Evolutionary conservation across 2,329 filamentous ascomycete species (phyloP), one percentile per base, ranked within the genome.

Genomic region (Fusarium sp.): DNA sequence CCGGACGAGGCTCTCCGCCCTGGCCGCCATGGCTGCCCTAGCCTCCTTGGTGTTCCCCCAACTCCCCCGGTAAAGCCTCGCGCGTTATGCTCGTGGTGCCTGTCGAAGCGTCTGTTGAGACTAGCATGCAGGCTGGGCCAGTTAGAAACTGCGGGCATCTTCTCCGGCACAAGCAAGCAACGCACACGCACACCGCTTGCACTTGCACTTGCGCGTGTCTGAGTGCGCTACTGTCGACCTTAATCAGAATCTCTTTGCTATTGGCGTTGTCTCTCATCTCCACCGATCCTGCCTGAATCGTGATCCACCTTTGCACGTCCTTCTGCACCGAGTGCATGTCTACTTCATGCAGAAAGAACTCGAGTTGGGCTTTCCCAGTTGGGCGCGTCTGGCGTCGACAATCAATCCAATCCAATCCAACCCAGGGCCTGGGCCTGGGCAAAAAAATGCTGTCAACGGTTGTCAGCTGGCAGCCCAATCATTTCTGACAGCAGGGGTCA

Each of bases 1-100:
- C 58, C 70, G 70, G 75, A 77, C 74, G 63, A 69, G 69, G 47
- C 72, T 77, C 75, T 77, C 77, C 77, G 71, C 66, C 65, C 57
- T 73, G 60, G 66, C 65, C 50, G 36, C 63, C 64, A 40, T 63
- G 35, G 57, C 57, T n/a, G 33, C 38, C 33, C 42, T 14, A 50
- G 45, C 47, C 47, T 36, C 6, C 27, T 31, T 31, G 11, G 50
- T 29, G 25, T 29, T 20, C 25, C 40, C 42, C 63, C 31, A 25
- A 54, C 29, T 54, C 33, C 33, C 54, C 56, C 56, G 18, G 29
- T 20, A 27, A 40, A 63, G 38, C 38, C 38, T 40, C 40, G n/a
- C 20, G 38, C 59, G 11, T 35, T 29, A 45, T 47, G 33, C 52
- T 58, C 38, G n/a, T 50, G 20, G 27, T 66, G 22, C 57, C 60